phyloP scores from a whole-genome alignment of 208 protist genomes.

The Lotmaria passim region DNA sequence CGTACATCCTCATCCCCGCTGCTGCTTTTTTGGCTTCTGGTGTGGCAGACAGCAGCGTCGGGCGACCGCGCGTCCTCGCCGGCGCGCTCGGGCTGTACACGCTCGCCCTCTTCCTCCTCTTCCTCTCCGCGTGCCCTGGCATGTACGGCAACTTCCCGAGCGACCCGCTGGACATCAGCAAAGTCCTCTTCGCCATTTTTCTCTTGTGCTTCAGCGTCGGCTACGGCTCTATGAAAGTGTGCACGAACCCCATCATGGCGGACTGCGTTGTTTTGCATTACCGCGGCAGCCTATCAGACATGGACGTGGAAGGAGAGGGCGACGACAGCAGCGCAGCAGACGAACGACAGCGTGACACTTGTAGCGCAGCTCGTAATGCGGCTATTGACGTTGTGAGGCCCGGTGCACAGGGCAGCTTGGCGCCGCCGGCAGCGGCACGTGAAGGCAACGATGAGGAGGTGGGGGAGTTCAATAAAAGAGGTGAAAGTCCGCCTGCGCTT shows the following conservation, averaged over 20 bases:
- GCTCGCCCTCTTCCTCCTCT: slow-evolving; percentile 40
- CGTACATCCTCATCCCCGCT: slow-evolving; percentile 60
- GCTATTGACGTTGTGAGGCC: not conserved
- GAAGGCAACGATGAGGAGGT: not conserved
- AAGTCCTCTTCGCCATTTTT: slow-evolving; percentile 36
- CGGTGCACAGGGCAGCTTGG: not conserved
- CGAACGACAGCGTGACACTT: not conserved
- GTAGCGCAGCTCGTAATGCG: not conserved
- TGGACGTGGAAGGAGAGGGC: not conserved
- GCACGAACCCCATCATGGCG: slow-evolving; percentile 76
- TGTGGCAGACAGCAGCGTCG: slow-evolving; percentile 54
- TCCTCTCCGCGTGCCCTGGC: slow-evolving; percentile 48
- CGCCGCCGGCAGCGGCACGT: not conserved
- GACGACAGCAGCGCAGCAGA: not conserved
- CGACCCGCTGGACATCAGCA: slow-evolving; percentile 8
- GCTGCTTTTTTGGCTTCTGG: slow-evolving; percentile 58
- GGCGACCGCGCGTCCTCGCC: slow-evolving; percentile 43
- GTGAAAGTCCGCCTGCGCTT: not conserved
- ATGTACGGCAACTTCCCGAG: slow-evolving; percentile 53
- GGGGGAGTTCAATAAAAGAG: no score
- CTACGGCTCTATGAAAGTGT: slow-evolving; percentile 80
- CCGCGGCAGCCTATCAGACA: slow-evolving; percentile 5
- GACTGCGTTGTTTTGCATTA: slow-evolving; percentile 51
- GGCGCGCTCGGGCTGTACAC: slow-evolving; percentile 39
- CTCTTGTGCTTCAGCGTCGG: slow-evolving; percentile 44